Conservation (phyloP, 2,329 filamentous ascomycete genomes). For the Neopestalotiopsis rosae region DNA sequence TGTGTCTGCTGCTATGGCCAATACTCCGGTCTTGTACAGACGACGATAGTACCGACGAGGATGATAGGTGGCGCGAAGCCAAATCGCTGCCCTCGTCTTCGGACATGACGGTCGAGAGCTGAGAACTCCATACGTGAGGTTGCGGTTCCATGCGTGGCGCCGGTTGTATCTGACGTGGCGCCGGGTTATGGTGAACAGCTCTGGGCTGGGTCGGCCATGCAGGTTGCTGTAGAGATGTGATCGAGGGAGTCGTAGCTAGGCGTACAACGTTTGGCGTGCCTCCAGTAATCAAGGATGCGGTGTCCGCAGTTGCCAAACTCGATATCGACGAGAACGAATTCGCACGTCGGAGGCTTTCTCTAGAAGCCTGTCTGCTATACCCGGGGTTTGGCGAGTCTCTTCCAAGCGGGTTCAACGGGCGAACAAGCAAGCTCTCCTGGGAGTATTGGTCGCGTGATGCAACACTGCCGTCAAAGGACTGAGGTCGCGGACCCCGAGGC, state of each 20-base stretch:
- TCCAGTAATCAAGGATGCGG: conserved; percentile 43
- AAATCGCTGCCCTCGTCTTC: conserved; percentile 62
- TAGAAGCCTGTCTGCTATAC: conserved; percentile 55
- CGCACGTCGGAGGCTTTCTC: conserved; percentile 56
- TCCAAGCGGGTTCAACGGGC: conserved; percentile 56
- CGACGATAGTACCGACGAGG: conserved; percentile 42
- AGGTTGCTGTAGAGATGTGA: conserved; percentile 25
- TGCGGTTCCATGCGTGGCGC: conserved; percentile 48
- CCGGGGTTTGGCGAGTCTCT: conserved; percentile 44
- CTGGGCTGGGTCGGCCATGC: conserved; percentile 33
- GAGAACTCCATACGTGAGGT: conserved; percentile 67
- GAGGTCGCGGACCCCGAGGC: conserved; percentile 28
- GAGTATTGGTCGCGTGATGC: conserved; percentile 55
- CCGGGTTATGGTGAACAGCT: conserved; percentile 16
- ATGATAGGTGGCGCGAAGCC: conserved; percentile 54
- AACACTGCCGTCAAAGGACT: conserved; percentile 41
- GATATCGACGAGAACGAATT: conserved; percentile 61
- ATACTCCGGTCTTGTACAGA: conserved; percentile 55
- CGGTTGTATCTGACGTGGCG: conserved; percentile 16
- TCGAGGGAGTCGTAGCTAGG: conserved; percentile 35
- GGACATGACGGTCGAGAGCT: conserved; percentile 68
- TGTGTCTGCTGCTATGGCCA: conserved; percentile 55
- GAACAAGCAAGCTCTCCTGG: conserved; percentile 64
- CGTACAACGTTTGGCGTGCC: conserved; percentile 46
- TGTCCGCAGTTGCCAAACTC: conserved; percentile 57